These are phyloP conservation scores for Cadophora sp. DNA, from an alignment of 2,329 filamentous ascomycete genomes.

Conservation along the genomic window DNA sequence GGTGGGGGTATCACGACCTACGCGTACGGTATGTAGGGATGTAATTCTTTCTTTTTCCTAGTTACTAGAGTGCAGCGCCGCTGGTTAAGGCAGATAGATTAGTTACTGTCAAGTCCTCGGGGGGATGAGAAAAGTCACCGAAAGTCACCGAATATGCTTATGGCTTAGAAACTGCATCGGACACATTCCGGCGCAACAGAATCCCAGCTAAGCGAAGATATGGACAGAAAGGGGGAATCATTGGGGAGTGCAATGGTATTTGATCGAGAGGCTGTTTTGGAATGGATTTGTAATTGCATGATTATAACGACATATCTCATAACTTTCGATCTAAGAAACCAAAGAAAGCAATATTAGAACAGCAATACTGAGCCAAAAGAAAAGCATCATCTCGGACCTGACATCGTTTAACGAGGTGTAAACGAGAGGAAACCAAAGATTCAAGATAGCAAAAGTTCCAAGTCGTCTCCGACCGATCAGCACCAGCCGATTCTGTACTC, in stretches of 20 bases:
- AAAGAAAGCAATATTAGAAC: neutral
- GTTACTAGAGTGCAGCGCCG: too few species aligned
- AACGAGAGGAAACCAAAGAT: neutral
- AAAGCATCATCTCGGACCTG: slow-evolving; percentile 1
- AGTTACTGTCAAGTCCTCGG: too few species aligned
- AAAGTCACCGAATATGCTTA: too few species aligned
- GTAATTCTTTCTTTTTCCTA: too few species aligned
- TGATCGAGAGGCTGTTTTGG: neutral
- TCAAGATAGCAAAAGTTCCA: slow-evolving; percentile 8
- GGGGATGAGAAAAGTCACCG: too few species aligned
- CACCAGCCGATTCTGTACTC: slow-evolving; percentile 28
- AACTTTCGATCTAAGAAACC: neutral
- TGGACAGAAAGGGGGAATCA: neutral
- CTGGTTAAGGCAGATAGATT: too few species aligned
- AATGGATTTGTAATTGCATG: neutral
- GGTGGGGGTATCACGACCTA: too few species aligned
- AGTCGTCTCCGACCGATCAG: slow-evolving; percentile 23
- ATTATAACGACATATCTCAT: slow-evolving; percentile 11
- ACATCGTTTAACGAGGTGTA: neutral
- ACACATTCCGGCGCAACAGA: too few species aligned
- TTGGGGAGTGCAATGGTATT: neutral
- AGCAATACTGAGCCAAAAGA: neutral
- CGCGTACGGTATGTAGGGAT: too few species aligned
- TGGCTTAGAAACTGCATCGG: too few species aligned
- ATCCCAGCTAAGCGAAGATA: neutral